Percentiles rank a stretch among this genome's conserved stretches.
Evolutionary conservation across 2,329 filamentous ascomycete species (phyloP).

Genomic region (Ophiostoma sp.): DNA sequence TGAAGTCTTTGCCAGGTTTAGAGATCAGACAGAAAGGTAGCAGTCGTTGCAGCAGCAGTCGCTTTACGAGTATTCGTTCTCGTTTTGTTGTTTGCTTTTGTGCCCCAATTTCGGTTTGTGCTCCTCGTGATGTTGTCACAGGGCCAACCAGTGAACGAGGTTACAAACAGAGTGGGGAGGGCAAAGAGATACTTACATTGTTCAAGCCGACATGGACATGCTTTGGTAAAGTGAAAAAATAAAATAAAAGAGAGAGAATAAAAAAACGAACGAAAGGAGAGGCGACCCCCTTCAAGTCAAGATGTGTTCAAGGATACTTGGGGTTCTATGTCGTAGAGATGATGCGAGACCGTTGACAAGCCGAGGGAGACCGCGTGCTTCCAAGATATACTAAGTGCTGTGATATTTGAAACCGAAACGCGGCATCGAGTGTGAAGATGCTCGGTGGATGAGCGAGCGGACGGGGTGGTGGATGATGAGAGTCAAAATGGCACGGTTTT

Average conservation of each 20-base stretch:
- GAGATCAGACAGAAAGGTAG: background rate
- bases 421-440: background rate
- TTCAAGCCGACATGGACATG: background rate
- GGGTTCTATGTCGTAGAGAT: slow-evolving; percentile 4
- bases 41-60: background rate
- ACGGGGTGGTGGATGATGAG: background rate
- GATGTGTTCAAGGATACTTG: background rate
- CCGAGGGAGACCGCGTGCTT: slow-evolving; percentile 1
- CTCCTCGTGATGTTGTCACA: background rate
- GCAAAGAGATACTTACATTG: background rate
- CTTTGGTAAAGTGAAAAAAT: background rate
- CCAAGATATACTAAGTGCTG: background rate
- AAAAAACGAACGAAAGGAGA: background rate
- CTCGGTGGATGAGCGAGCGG: slow-evolving; percentile 4
- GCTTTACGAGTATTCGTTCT: background rate
- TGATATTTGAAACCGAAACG: background rate
- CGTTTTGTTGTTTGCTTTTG: background rate
- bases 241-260: background rate
- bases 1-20: background rate
- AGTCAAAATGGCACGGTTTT: slow-evolving; percentile 15
- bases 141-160: background rate
- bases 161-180: background rate
- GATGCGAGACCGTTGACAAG: slow-evolving; percentile 13
- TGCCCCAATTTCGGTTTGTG: background rate
- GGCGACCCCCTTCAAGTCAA: background rate